Percentiles rank a stretch among this genome's conserved stretches.
Conservation (phyloP, 495 filamentous ascomycete species). For the Aspergillus haitiensis region DNA sequence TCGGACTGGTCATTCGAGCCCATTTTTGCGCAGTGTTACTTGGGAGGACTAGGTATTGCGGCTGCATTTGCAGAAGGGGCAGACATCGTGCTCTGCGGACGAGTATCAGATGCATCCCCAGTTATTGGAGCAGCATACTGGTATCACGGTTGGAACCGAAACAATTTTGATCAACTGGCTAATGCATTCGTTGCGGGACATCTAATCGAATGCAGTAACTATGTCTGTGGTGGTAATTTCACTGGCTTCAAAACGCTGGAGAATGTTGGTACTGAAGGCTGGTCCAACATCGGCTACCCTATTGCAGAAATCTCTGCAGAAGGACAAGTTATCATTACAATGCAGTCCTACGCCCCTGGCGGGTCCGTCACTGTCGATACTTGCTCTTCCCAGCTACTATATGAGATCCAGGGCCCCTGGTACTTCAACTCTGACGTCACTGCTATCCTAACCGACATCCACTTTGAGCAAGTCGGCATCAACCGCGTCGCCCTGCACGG, state of each 20-base stretch:
- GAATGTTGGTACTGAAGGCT: slow-evolving; percentile 27
- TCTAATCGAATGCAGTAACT: slow-evolving; percentile 57
- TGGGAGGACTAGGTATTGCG: slow-evolving; percentile 53
- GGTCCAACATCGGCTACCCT: slow-evolving; percentile 55
- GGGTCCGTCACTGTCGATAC: slow-evolving; percentile 50
- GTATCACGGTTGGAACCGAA: slow-evolving; percentile 48
- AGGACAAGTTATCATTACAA: slow-evolving; percentile 50
- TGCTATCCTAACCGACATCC: slow-evolving; percentile 49
- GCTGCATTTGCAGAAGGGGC: slow-evolving; percentile 51
- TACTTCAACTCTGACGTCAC: slow-evolving; percentile 61
- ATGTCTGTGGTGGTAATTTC: slow-evolving; percentile 59
- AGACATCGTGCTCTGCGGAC: slow-evolving; percentile 59
- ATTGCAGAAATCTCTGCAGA: slow-evolving; percentile 57
- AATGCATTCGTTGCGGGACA: slow-evolving; percentile 55
- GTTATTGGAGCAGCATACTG: slow-evolving; percentile 54
- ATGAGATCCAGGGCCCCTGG: slow-evolving; percentile 60
- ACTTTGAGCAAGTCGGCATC: slow-evolving; percentile 36
- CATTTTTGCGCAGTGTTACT: slow-evolving; percentile 55
- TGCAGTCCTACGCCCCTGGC: slow-evolving; percentile 36
- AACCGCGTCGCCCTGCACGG: slow-evolving; percentile 46
- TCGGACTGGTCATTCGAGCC: slow-evolving; percentile 54
- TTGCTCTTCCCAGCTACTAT: slow-evolving; percentile 55
- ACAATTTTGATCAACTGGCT: slow-evolving; percentile 50
- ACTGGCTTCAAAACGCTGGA: slow-evolving; percentile 54
- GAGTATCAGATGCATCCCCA: slow-evolving; percentile 56